Evolutionary conservation across 139 green algal species (phyloP), one percentile per base, ranked within the genome.

Genomic region (Microglena sp.): DNA sequence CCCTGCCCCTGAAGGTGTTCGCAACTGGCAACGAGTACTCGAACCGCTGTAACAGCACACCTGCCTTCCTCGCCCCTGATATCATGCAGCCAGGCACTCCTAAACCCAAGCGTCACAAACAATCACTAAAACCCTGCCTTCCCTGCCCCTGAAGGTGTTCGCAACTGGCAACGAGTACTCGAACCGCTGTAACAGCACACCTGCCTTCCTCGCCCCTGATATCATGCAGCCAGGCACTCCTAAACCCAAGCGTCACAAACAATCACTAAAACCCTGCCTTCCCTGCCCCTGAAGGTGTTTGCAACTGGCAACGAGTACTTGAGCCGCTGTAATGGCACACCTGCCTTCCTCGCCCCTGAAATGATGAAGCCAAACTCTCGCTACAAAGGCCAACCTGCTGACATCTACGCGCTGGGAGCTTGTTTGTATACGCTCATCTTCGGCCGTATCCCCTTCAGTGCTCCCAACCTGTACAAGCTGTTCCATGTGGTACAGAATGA

Each of bases 371-470:
- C 50, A 59, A 21, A 59, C 50, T 32, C 15, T 11, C 50, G 21
- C 18, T 66, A 60, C 78, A 84, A 77, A 66, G 87, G 86, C 11
- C 75, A 81, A 1, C 81, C 86, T 4, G 87, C 86, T 24, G 87
- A 95, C 69, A 72, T 91, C 32, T 95, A 91, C 56, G 84, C 87
- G 0, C 67, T 92, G 72, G 87, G 87, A 31, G 84, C 74, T n/a
- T 90, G 84, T 77, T 67, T 95, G 31, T 92, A 87, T 77, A 83
- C 83, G 28, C 85, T 92, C 63, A 60, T 92, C 6, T 92, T 82
- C 58, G 87, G 86, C 0, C 73, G 72, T 45, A 89, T 95, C 55
- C 88, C 88, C 53, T 92, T 92, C 75, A 82, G 57, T 15, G 86
- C 84, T 7, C 72, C 80, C 64, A 87, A 82, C 53, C 71, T 89